These are phyloP conservation scores for Rhodotorula graminis DNA, from an alignment of 768 basidiomycete species.

Conservation along the genomic window DNA sequence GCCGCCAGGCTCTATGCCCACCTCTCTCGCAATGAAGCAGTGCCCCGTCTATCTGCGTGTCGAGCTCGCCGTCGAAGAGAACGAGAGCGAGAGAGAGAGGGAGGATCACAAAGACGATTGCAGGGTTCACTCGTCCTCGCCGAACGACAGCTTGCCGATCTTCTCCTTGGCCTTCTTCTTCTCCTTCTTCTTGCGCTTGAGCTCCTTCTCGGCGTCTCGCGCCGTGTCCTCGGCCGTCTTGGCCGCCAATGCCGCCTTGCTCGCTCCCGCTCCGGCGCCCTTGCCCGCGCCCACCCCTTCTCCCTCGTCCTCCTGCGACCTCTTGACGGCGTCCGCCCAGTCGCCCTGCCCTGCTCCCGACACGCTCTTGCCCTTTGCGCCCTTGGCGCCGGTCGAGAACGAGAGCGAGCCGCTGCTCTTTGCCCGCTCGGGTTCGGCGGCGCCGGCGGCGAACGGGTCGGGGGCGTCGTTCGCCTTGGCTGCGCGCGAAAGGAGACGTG, in stretches of 20 bases:
- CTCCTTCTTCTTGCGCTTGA: conserved; percentile 4
- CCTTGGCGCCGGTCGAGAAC: conserved; percentile 25
- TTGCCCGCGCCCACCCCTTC: neutral
- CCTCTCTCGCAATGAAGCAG: too few relatives aligned
- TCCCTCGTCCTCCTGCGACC: conserved; percentile 19
- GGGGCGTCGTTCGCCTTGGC: conserved; percentile 1
- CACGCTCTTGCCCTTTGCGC: neutral
- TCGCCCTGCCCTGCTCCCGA: conserved; percentile 11
- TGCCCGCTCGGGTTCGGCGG: neutral
- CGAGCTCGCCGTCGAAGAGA: too few relatives aligned
- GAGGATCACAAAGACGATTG: too few relatives aligned
- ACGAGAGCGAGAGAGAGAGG: neutral
- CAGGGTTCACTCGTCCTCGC: neutral
- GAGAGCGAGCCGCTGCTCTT: conserved; percentile 23
- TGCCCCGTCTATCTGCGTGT: too few relatives aligned
- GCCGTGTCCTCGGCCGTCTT: neutral
- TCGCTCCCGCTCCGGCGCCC: too few relatives aligned
- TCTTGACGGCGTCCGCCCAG: conserved; percentile 30
- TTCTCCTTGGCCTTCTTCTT: conserved; percentile 6
- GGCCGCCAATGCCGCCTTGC: neutral
- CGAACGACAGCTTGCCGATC: conserved; percentile 3
- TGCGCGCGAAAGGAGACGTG: neutral
- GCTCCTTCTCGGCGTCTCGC: neutral
- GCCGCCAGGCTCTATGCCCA: too few relatives aligned
- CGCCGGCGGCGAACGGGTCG: conserved; percentile 10